These are phyloP conservation scores for Zygosaccharomyces lentus DNA, from an alignment of 805 yeast species.

Conservation along the genomic window DNA sequence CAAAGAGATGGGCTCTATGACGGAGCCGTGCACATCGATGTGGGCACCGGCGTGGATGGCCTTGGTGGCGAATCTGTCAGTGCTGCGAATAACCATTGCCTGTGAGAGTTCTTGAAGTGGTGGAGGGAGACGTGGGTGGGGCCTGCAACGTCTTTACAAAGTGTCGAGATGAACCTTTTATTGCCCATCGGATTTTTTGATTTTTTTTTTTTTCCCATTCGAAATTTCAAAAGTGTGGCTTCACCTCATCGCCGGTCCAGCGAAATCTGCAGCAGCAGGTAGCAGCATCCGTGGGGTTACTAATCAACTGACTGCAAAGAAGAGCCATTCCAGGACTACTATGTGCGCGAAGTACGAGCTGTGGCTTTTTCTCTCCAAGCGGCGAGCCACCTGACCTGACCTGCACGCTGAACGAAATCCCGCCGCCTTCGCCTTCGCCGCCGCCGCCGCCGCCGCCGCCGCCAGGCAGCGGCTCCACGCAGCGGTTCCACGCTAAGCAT, in stretches of 20 bases:
- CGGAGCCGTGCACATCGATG: constrained; percentile 77
- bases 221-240: constrained; percentile 7
- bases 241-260: neutral
- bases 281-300: neutral
- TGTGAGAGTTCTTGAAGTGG: neutral
- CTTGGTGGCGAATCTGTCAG: constrained; percentile 60
- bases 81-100: constrained; percentile 25
- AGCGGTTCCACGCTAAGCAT: too few relatives aligned
- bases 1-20: constrained; percentile 75
- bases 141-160: neutral
- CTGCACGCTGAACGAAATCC: neutral
- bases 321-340: neutral
- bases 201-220: neutral
- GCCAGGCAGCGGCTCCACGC: too few relatives aligned
- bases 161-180: neutral
- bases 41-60: constrained; percentile 85
- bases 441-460: too few relatives aligned
- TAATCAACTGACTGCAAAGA: neutral
- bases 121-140: neutral
- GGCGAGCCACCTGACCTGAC: too few relatives aligned
- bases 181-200: too few relatives aligned
- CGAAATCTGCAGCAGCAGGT: too few relatives aligned
- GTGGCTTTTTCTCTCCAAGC: neutral
- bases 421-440: too few relatives aligned
- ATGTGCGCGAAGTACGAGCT: neutral